phyloP scores from a whole-genome alignment of 495 filamentous ascomycete species.

The Aspergillus cavernicola region DNA sequence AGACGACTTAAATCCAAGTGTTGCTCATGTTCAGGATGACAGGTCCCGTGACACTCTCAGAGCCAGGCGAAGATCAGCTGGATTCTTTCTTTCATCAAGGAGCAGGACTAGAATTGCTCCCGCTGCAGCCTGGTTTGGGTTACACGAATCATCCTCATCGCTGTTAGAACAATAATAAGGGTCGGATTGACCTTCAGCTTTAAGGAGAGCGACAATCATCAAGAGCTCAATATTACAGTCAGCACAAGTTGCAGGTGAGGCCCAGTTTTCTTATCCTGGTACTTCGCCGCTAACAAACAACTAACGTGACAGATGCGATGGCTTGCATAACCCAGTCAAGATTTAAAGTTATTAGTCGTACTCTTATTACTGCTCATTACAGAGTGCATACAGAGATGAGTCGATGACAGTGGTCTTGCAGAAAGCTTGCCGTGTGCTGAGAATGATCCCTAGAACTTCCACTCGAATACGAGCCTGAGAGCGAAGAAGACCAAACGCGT shows the following conservation, averaged over 20 bases:
- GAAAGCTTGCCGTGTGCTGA: not conserved
- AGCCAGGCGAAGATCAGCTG: conserved; percentile 11
- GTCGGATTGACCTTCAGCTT: too few relatives aligned
- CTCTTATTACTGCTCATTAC: conserved; percentile 1
- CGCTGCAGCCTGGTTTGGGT: too few relatives aligned
- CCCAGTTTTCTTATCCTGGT: not conserved
- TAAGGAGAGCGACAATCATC: not conserved
- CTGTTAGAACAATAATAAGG: too few relatives aligned
- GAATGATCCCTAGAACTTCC: not conserved
- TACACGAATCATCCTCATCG: too few relatives aligned
- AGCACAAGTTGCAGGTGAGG: too few relatives aligned
- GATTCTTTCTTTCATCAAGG: not conserved
- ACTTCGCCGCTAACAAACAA: not conserved
- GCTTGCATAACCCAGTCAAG: conserved; percentile 11
- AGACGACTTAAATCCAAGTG: too few relatives aligned
- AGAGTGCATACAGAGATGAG: not conserved
- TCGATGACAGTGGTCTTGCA: not conserved
- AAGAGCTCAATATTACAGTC: not conserved
- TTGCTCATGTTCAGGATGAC: too few relatives aligned
- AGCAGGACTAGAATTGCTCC: too few relatives aligned
- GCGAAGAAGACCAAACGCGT: conserved; percentile 3
- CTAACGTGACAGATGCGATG: conserved; percentile 1
- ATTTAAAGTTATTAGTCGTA: conserved; percentile 16
- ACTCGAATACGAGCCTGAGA: not conserved
- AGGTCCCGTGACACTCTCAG: conserved; percentile 8